Base-by-base conservation (phyloP, 1,284 basidiomycete species). In the Microbotryum lychnidis-dioicae region DNA sequence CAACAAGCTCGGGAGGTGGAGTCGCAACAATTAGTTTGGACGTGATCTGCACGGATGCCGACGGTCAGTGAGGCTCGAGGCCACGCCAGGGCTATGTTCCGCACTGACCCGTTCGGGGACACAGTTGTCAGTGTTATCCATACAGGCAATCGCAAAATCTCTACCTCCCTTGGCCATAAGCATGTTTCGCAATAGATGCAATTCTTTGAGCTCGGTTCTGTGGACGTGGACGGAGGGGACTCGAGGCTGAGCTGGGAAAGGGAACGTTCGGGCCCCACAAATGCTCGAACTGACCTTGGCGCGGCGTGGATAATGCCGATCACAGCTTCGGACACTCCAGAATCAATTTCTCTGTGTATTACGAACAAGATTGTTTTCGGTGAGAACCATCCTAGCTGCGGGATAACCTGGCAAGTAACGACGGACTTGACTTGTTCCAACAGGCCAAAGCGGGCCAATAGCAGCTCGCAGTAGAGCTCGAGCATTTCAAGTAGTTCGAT, bases 151-250 rank as follows among this genome's bases (percentile, higher is more conserved):
- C 14, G 89, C 82, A 72, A 87, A 92, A 25, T 94, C 91, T 23
- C 90, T 82, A 18, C 90, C 89, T 72, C 84, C 93, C 76, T 90
- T 96, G 76, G 92, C 87, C 87, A 94, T 89, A 60, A 98, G 82
- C 74, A 97, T 84, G 73, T 97, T 92, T 49, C 93, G 84, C 47
- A 97, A 78, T 45, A 91, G 79, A 70, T 96, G 90, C 44, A 98
- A 82, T 75, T 98, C 94, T 86, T 74, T 60, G 9, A 75, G 55
- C 62, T 77, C 76, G 10, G 69, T 70, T 23, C 70, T 70, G 58
- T 8, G 46, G 21, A 25, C 21, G 54, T 8, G 46, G 21, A 25
- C 20, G 21, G 23, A 64, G 48, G n/a, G 25, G 50, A 5, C n/a
- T 12, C 23, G 21, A 53, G 46, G 25, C 45, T 18, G 44, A 46